Evolutionary conservation across 257 asterid species (phyloP), one percentile per base, ranked within the genome.

Genomic region (Penstemon newberryi): DNA sequence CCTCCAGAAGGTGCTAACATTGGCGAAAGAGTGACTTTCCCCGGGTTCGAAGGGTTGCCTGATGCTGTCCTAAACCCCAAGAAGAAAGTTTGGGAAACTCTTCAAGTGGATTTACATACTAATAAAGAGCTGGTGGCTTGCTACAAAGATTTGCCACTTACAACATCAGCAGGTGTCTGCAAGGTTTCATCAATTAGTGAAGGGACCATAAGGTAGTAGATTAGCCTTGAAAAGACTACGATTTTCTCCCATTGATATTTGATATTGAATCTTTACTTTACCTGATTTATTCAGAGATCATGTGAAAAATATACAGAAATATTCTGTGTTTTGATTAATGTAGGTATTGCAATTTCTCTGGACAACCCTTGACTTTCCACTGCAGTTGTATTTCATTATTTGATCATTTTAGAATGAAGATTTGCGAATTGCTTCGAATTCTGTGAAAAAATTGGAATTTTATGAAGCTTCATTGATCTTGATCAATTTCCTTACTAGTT

Each of bases 81-180:
- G 88, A 93, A 90, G 82, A 93, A 93, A 79, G 88, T 93, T 2
- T 93, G 95, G 95, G 99, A 93, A 79, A 85, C 97, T 1, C 77
- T 93, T 61, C 97, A 93, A 77, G 92, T 80, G 42, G 95, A 84
- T 80, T 66, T 93, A 63, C 89, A 74, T 66, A 90, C 95, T 3
- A 79, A 89, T 54, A 80, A 72, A 70, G 92, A 87, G 46, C 70
- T 87, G 72, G 95, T 88, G 56, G 97, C 97, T 40, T 70, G 87
- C 77, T 90, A 81, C 76, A 88, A 85, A 74, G 90, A 88, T 47
- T 62, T 88, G 76, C 90, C 96, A 0, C 79, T 93, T 77, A 88
- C 97, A 68, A 93, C 99, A 50, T 84, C 96, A 9, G 87, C 88
- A 10, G 99, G 99, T 62, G 90, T 76, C 11, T 93, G 99, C 81